phyloP scores from a whole-genome alignment of 129 eudicot species.

The Pittosporum tobira region DNA sequence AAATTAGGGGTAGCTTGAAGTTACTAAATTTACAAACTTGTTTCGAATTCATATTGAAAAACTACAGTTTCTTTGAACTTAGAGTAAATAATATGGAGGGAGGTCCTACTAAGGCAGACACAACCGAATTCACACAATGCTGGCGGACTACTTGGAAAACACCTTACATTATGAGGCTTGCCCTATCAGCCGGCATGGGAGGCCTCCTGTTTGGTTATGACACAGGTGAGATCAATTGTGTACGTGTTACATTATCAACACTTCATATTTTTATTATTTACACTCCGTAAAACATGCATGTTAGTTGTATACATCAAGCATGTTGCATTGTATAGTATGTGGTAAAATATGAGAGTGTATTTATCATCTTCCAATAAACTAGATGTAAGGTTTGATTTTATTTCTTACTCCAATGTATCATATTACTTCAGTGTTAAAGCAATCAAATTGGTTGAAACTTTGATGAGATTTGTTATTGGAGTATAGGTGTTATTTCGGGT shows the following conservation, averaged over 20 bases:
- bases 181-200: conserved; percentile 70
- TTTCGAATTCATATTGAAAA: too few relatives aligned
- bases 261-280: neutral
- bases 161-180: conserved; percentile 66
- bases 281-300: neutral
- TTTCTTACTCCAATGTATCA: neutral
- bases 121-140: conserved; percentile 52
- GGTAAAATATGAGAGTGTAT: neutral
- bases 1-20: too few relatives aligned
- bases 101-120: conserved; percentile 27
- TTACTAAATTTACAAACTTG: too few relatives aligned
- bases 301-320: neutral
- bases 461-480: neutral
- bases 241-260: neutral
- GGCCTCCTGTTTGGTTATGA: conserved; percentile 77
- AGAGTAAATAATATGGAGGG: conserved; percentile 44
- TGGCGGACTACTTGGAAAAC: conserved; percentile 38
- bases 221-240: too few relatives aligned
- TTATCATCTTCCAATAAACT: neutral
- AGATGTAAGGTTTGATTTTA: neutral
- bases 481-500: conserved; percentile 72
- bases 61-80: too few relatives aligned
- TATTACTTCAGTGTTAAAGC: too few relatives aligned
- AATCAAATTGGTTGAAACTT: neutral
- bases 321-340: neutral